Conservation (phyloP, 495 filamentous ascomycete genomes). For the Venustampulla echinocandica region DNA sequence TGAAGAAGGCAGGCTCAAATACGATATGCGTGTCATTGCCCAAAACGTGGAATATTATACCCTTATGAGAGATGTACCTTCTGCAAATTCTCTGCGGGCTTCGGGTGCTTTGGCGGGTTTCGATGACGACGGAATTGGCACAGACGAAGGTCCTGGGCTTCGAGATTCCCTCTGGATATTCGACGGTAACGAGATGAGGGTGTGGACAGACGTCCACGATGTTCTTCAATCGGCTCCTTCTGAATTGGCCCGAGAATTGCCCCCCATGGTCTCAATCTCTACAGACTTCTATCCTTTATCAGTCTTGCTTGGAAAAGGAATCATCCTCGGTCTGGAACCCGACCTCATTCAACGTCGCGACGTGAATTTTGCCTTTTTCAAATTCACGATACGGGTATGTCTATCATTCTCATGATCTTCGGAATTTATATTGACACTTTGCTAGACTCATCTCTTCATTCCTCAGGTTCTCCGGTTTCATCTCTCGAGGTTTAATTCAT, state of each 20-base stretch:
- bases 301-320: conserved; percentile 70
- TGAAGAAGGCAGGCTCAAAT: conserved; percentile 74
- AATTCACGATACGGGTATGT: conserved; percentile 71
- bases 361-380: conserved; percentile 75
- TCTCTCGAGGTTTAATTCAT: conserved; percentile 59
- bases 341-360: conserved; percentile 89
- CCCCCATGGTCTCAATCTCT: conserved; percentile 52
- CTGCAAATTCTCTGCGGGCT: conserved; percentile 13
- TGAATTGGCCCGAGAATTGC: conserved; percentile 51
- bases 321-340: conserved; percentile 82
- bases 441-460: conserved; percentile 78
- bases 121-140: not conserved
- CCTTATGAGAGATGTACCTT: conserved; percentile 78
- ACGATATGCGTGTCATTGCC: conserved; percentile 94
- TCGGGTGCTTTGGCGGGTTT: not conserved
- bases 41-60: conserved; percentile 93
- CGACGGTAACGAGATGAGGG: conserved; percentile 71
- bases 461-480: conserved; percentile 75
- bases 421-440: not conserved
- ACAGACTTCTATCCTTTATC: conserved; percentile 95
- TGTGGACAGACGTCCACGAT: conserved; percentile 88
- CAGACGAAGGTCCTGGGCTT: conserved; percentile 40
- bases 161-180: conserved; percentile 92
- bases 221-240: conserved; percentile 59
- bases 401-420: conserved; percentile 4